Evolutionary conservation across 371 early-diverging fungal genomes (phyloP).

Genomic region (Zopfochytrium polystomum): DNA sequence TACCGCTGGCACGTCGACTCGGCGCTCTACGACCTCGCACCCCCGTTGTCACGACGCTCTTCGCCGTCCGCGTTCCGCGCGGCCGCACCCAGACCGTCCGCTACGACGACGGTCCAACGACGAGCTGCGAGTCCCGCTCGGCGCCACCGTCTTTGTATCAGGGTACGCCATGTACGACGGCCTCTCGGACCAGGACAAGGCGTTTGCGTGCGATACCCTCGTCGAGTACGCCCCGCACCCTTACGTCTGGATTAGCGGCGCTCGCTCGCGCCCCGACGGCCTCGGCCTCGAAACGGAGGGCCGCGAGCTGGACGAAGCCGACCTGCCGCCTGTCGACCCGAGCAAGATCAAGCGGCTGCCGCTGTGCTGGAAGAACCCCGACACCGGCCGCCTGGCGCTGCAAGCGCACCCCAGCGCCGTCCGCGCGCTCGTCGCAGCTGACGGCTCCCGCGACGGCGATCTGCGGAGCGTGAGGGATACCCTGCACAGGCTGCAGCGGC

Average conservation of each 20-base stretch:
- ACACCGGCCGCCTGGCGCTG: constrained; percentile 13
- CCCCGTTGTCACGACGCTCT: constrained; percentile 13
- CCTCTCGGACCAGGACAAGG: constrained; percentile 12
- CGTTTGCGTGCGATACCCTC: constrained; percentile 12
- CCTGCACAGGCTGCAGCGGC: constrained; percentile 14
- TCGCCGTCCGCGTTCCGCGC: constrained; percentile 15
- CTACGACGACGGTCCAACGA: constrained; percentile 18
- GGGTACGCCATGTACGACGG: constrained; percentile 13
- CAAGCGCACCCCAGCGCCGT: constrained; percentile 23
- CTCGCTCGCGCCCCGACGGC: constrained; percentile 10
- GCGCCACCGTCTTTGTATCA: constrained; percentile 19
- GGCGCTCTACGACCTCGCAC: constrained; percentile 17
- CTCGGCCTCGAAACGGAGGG: constrained; percentile 17
- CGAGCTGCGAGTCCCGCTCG: constrained; percentile 10
- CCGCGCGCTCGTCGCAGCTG: constrained; percentile 1
- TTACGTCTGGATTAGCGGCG: constrained; percentile 24
- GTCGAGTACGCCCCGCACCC: constrained; percentile 27
- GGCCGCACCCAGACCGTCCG: constrained; percentile 8
- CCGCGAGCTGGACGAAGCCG: constrained; percentile 9
- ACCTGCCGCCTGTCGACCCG: constrained; percentile 7
- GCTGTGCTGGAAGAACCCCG: constrained; percentile 25
- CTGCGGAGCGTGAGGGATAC: constrained; percentile 12
- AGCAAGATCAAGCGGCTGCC: constrained; percentile 21
- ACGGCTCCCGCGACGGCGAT: constrained; percentile 4
- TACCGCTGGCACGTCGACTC: constrained; percentile 24